Base-by-base conservation (phyloP, 2,329 filamentous ascomycete genomes). In the Chaetomium globosum region DNA sequence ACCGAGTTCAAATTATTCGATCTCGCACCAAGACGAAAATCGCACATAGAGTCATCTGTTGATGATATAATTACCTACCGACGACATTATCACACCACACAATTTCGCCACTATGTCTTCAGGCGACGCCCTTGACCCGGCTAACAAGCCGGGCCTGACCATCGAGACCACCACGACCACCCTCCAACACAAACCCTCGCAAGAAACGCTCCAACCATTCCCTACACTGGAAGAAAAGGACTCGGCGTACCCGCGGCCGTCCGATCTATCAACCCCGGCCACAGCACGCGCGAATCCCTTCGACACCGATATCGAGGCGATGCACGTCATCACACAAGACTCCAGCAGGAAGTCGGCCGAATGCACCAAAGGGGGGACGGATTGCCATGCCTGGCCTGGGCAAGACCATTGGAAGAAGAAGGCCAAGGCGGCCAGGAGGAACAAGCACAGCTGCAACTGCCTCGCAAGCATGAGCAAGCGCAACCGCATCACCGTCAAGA, bases 321-420 rank as follows among this genome's bases (percentile, higher is more conserved):
- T 82, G 75, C 59, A 52, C 2, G 59, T 62, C 28, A 74, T 81
- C 53, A 77, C 81, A 64, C 70, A 72, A 4, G 74, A 73, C 71
- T 73, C 74, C 33, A 71, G 73, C 31, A 73, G 74, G 64, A 77
- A 76, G 65, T 76, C 76, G 5, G 71, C 75, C 63, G 72, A 66
- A 12, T 72, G 72, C 63, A 74, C 73, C 21, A 75, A 72, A 48
- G 73, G 74, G 33, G 81, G 80, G 61, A 79, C 79, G 59, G 83
- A 87, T 66, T 83, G 81, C 71, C 79, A 82, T 53, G 83, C 87
- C 21, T 88, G 86, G 86, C 86, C 86, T 5, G 82, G 83, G 64
- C 81, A 85, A 72, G 80, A 82, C 28, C 81, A 87, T 72, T 87
- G 86, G 85, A 84, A 83, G 74, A 78, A 81, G 66, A 85, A 86